Evolutionary conservation across 2,329 filamentous ascomycete species (phyloP).

Genomic region (Hyphodiscus sp.): DNA sequence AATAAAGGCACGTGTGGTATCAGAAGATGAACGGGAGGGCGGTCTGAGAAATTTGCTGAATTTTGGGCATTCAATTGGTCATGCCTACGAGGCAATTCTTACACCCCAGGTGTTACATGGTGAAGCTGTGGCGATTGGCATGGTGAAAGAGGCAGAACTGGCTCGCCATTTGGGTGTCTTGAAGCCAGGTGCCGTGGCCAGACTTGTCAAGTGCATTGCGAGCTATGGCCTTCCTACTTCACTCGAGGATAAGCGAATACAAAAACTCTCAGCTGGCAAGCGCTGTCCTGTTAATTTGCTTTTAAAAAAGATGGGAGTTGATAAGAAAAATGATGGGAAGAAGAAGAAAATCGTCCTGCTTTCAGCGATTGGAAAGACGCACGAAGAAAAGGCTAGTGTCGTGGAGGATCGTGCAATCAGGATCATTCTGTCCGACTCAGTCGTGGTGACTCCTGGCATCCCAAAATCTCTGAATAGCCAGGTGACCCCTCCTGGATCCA

Average conservation of each 20-base stretch:
- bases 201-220: constrained; percentile 87
- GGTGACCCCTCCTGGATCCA: constrained; percentile 88
- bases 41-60: constrained; percentile 92
- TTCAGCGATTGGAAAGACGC: constrained; percentile 79
- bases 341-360: constrained; percentile 96
- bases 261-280: constrained; percentile 78
- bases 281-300: constrained; percentile 80
- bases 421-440: constrained; percentile 73
- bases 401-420: constrained; percentile 83
- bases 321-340: constrained; percentile 95
- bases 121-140: constrained; percentile 92
- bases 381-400: constrained; percentile 81
- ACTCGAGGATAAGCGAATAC: constrained; percentile 73
- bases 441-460: constrained; percentile 68
- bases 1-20: constrained; percentile 92
- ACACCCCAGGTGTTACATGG: constrained; percentile 94
- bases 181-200: constrained; percentile 78
- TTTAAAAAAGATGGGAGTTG: constrained; percentile 89
- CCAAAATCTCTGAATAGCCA: constrained; percentile 58
- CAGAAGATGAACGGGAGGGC: constrained; percentile 87
- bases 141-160: constrained; percentile 96
- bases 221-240: constrained; percentile 87
- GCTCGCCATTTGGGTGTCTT: constrained; percentile 83
- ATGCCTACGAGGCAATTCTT: constrained; percentile 91
- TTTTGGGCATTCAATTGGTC: constrained; percentile 96